phyloP scores from a whole-genome alignment of 2,329 filamentous ascomycete species.

The Fusarium citri region DNA sequence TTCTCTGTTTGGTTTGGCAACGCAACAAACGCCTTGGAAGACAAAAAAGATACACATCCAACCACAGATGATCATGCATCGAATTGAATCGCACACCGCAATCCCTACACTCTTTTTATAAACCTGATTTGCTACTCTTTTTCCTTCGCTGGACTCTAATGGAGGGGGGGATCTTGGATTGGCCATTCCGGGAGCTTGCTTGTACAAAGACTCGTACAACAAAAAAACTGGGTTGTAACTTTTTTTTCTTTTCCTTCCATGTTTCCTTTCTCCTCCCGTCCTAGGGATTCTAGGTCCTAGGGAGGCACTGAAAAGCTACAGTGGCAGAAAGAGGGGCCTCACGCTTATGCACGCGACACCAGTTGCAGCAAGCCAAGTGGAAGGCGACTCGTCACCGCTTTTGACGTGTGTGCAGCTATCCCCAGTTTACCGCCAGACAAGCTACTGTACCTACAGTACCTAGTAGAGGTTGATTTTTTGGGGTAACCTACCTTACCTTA shows the following conservation, averaged over 20 bases:
- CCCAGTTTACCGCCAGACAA: slow-evolving; percentile 9
- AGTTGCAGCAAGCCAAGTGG: slow-evolving; percentile 42
- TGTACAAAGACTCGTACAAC: slow-evolving; percentile 17
- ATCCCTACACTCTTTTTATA: slow-evolving; percentile 1
- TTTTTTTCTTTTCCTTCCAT: neutral
- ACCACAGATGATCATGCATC: slow-evolving; percentile 16
- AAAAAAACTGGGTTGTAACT: slow-evolving; percentile 23
- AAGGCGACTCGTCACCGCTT: slow-evolving; percentile 41
- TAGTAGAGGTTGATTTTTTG: neutral
- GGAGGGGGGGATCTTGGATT: slow-evolving; percentile 22
- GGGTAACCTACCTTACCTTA: neutral
- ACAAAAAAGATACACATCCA: slow-evolving; percentile 10
- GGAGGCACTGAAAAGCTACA: neutral
- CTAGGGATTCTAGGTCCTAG: neutral
- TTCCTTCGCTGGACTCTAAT: slow-evolving; percentile 11
- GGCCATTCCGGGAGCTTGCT: slow-evolving; percentile 19
- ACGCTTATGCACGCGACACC: slow-evolving; percentile 48
- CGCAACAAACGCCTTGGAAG: slow-evolving; percentile 2
- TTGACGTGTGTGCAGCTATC: slow-evolving; percentile 26
- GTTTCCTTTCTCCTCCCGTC: neutral
- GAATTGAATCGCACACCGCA: slow-evolving; percentile 37
- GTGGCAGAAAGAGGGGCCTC: slow-evolving; percentile 24
- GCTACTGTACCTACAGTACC: neutral
- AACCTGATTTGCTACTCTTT: neutral
- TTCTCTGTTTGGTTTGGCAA: slow-evolving; percentile 4